Conservation (phyloP, 805 yeast species). For the Groenewaldozyma salmanticensis region DNA sequence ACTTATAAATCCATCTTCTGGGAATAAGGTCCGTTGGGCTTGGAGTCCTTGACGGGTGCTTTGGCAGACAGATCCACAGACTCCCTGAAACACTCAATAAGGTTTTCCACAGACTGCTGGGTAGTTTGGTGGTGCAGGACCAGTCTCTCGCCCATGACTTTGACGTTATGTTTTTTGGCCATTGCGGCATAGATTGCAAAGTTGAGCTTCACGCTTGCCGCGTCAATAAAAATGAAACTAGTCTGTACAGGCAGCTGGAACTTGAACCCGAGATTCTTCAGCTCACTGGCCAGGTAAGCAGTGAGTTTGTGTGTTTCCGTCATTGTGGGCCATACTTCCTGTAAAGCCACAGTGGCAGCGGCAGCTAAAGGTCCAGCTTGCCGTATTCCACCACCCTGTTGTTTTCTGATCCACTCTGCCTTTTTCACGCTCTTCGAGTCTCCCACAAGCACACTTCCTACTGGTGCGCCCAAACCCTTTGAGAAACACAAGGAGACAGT, state of each 20-base stretch:
- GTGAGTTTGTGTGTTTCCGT: slow-evolving; percentile 43
- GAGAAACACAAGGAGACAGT: slow-evolving; percentile 85
- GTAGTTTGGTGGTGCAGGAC: slow-evolving; percentile 71
- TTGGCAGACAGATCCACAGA: neutral
- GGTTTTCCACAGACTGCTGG: slow-evolving; percentile 39
- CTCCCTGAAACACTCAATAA: slow-evolving; percentile 4
- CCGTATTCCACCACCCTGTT: slow-evolving; percentile 88
- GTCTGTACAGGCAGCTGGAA: slow-evolving; percentile 73
- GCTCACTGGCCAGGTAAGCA: slow-evolving; percentile 33
- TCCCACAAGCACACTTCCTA: slow-evolving; percentile 83
- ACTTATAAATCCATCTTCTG: neutral
- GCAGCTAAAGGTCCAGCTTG: slow-evolving; percentile 74
- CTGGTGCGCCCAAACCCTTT: slow-evolving; percentile 87
- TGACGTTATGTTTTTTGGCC: slow-evolving; percentile 52
- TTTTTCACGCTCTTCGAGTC: slow-evolving; percentile 44
- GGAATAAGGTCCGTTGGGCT: neutral
- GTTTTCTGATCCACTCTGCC: slow-evolving; percentile 82
- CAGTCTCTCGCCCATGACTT: slow-evolving; percentile 61
- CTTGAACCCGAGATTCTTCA: slow-evolving; percentile 36
- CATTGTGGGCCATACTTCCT: slow-evolving; percentile 57
- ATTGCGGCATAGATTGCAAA: slow-evolving; percentile 43
- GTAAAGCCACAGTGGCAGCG: slow-evolving; percentile 74
- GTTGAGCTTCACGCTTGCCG: slow-evolving; percentile 44
- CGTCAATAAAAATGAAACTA: slow-evolving; percentile 77
- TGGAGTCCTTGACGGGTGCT: slow-evolving; percentile 1